phyloP scores from a whole-genome alignment of 768 basidiomycete species.

The Lentinula aciculospora region DNA sequence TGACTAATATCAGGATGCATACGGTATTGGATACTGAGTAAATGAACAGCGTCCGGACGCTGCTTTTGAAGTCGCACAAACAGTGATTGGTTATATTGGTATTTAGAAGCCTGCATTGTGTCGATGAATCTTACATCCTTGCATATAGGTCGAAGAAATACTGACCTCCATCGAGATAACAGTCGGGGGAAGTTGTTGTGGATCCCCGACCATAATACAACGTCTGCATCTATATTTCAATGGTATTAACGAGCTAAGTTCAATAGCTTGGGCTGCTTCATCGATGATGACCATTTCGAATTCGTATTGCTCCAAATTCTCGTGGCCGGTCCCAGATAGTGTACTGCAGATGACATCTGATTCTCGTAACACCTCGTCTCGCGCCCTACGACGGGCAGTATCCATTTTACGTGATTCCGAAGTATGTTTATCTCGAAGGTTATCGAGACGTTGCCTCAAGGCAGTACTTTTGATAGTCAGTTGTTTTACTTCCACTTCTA shows the following conservation, averaged over 20 bases:
- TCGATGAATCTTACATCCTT: constrained; percentile 2
- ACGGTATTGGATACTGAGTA: constrained; percentile 97
- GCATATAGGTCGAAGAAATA: background rate
- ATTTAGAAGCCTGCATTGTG: constrained; percentile 49
- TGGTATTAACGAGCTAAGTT: constrained; percentile 92
- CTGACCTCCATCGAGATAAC: constrained; percentile 42
- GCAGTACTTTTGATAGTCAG: constrained; percentile 61
- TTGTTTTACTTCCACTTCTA: constrained; percentile 66
- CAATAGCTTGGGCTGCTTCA: constrained; percentile 96
- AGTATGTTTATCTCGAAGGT: constrained; percentile 76
- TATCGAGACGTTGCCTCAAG: constrained; percentile 68
- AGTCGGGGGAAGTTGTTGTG: constrained; percentile 95
- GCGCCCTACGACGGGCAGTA: constrained; percentile 66
- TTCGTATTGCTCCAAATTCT: constrained; percentile 72
- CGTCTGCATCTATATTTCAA: constrained; percentile 79
- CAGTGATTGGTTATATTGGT: constrained; percentile 82
- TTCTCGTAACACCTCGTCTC: constrained; percentile 71
- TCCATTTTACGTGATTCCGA: constrained; percentile 80
- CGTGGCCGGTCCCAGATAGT: constrained; percentile 90
- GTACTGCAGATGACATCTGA: constrained; percentile 95
- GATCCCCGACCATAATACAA: constrained; percentile 95
- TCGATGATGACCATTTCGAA: constrained; percentile 98
- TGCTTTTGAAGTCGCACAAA: constrained; percentile 88
- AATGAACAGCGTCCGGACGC: constrained; percentile 77
- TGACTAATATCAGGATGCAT: constrained; percentile 97